Percentiles rank a stretch among this genome's conserved stretches.
Conservation (phyloP, 2,329 filamentous ascomycete genomes). For the Neoarthrinium moseri region DNA sequence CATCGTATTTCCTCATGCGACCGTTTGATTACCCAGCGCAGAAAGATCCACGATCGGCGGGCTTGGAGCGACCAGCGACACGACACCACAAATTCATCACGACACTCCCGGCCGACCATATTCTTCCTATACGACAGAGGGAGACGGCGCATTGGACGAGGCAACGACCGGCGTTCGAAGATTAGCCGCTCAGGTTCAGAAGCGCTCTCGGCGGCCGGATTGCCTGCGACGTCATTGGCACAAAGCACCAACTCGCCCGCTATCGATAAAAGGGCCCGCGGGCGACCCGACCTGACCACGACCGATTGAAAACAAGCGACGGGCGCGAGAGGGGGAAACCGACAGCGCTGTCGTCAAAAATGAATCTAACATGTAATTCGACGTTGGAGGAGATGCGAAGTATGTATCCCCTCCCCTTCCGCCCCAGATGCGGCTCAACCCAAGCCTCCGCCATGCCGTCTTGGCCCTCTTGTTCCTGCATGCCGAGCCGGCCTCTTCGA, state of each 20-base stretch:
- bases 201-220: too few relatives aligned
- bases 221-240: too few relatives aligned
- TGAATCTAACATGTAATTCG: conserved; percentile 32
- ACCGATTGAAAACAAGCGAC: neutral
- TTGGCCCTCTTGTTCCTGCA: conserved; percentile 15
- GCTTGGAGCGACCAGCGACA: neutral
- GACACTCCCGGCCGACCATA: neutral
- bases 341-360: neutral
- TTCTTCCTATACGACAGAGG: neutral
- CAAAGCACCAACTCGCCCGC: too few relatives aligned
- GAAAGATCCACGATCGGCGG: neutral
- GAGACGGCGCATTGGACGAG: neutral
- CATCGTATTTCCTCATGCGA: conserved; percentile 7
- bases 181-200: too few relatives aligned
- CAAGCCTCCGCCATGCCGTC: conserved; percentile 8
- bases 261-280: too few relatives aligned
- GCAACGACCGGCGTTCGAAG: neutral
- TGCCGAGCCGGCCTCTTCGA: conserved; percentile 15
- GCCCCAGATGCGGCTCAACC: neutral
- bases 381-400: conserved; percentile 32
- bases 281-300: too few relatives aligned
- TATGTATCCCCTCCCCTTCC: conserved; percentile 19
- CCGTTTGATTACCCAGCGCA: conserved; percentile 9
- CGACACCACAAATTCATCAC: neutral
- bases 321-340: too few relatives aligned